A percentile compares a stretch with the other conserved stretches of the same genome.
These are phyloP conservation scores for Millerozyma acaciae DNA, from an alignment of 805 yeast genomes.

Conservation along the genomic window DNA sequence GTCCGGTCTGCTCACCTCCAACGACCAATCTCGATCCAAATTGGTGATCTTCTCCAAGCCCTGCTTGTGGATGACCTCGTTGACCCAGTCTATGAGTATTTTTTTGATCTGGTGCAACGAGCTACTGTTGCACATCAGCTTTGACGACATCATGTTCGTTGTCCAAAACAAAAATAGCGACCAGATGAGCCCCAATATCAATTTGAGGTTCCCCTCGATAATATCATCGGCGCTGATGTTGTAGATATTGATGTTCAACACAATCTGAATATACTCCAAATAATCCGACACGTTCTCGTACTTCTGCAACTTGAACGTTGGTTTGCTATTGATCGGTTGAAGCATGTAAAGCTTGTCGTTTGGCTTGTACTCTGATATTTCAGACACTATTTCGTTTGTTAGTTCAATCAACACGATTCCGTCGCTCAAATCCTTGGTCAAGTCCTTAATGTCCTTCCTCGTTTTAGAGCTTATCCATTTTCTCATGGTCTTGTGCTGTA, in stretches of 20 bases:
- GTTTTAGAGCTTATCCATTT: slow-evolving; percentile 47
- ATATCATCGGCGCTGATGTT: slow-evolving; percentile 49
- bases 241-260: slow-evolving; percentile 37
- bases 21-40: slow-evolving; percentile 54
- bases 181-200: slow-evolving; percentile 49
- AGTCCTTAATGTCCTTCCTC: slow-evolving; percentile 12
- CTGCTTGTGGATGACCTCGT: slow-evolving; percentile 20
- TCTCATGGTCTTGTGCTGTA: slow-evolving; percentile 47
- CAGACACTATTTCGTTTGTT: slow-evolving; percentile 28
- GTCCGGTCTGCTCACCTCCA: slow-evolving; percentile 45
- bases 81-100: slow-evolving; percentile 50
- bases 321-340: slow-evolving; percentile 31
- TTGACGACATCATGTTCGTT: slow-evolving; percentile 15
- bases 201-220: slow-evolving; percentile 44
- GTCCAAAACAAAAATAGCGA: slow-evolving; percentile 41
- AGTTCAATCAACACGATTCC: slow-evolving; percentile 39
- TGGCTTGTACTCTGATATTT: slow-evolving; percentile 15
- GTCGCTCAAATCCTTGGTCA: slow-evolving; percentile 33
- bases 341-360: slow-evolving; percentile 19
- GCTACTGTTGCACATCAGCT: slow-evolving; percentile 15
- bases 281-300: slow-evolving; percentile 44
- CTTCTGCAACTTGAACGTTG: slow-evolving; percentile 41
- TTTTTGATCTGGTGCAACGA: slow-evolving; percentile 29
- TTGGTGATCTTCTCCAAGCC: slow-evolving; percentile 32
- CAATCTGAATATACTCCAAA: slow-evolving; percentile 38